These are phyloP conservation scores for Cytospora chrysosperma DNA, from an alignment of 2,329 filamentous ascomycete genomes.

Conservation along the genomic window DNA sequence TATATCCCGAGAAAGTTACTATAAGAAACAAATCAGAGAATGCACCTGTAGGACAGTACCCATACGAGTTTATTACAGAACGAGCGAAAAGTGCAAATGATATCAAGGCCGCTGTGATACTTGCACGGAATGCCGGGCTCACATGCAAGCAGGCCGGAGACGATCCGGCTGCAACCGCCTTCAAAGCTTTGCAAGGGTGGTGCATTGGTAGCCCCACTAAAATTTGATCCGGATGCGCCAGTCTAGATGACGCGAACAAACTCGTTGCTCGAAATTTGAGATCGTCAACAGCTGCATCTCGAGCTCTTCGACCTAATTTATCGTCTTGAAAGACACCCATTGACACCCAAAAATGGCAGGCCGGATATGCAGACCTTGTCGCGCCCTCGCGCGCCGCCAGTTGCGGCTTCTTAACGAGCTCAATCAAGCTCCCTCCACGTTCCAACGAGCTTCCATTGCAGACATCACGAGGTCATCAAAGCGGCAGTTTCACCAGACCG, in stretches of 20 bases:
- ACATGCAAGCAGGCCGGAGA: background rate
- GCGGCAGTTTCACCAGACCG: constrained; percentile 21
- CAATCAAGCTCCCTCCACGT: constrained; percentile 1
- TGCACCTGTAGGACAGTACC: too few species aligned
- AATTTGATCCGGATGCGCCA: constrained; percentile 30
- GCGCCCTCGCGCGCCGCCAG: constrained; percentile 32
- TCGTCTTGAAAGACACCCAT: background rate
- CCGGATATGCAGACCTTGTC: constrained; percentile 41
- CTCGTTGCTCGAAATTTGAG: background rate
- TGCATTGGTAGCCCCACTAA: background rate
- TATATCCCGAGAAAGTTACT: background rate
- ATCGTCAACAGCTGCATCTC: background rate
- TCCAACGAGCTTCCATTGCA: constrained; percentile 10
- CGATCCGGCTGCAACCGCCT: background rate
- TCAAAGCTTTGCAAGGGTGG: constrained; percentile 14
- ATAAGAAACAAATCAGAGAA: background rate
- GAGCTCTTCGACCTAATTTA: background rate
- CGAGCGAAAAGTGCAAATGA: background rate
- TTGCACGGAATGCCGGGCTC: background rate
- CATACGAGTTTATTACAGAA: background rate
- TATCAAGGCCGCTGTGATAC: background rate
- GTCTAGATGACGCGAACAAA: constrained; percentile 27
- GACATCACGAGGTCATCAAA: constrained; percentile 14
- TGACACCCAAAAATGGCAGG: constrained; percentile 40
- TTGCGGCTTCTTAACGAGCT: constrained; percentile 28